Conservation (phyloP, 495 filamentous ascomycete genomes). For the Durotheca rogersii region DNA sequence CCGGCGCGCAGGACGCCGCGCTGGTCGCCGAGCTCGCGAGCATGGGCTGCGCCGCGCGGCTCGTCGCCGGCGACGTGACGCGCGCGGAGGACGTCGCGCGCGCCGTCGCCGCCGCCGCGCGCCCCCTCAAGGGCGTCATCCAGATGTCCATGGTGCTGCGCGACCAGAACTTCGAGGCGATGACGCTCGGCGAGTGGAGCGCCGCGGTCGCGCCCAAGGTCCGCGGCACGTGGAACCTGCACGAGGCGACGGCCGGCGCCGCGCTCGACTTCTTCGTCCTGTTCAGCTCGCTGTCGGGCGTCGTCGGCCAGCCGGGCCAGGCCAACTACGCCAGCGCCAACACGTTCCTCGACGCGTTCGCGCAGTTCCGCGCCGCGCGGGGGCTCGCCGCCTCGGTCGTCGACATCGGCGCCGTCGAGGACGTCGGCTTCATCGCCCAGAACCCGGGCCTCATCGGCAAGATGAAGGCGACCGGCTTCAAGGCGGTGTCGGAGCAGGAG, state of each 20-base stretch:
- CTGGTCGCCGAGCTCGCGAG: slow-evolving; percentile 44
- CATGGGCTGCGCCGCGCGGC: slow-evolving; percentile 35
- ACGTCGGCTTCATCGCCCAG: slow-evolving; percentile 30
- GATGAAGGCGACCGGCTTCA: slow-evolving; percentile 16
- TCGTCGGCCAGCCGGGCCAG: slow-evolving; percentile 40
- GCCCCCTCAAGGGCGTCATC: slow-evolving; percentile 45
- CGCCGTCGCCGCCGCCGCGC: slow-evolving; percentile 32
- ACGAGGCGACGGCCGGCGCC: slow-evolving; percentile 38
- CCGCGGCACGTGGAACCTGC: slow-evolving; percentile 55
- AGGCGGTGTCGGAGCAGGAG: slow-evolving; percentile 15
- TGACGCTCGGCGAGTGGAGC: slow-evolving; percentile 48
- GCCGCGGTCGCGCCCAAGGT: slow-evolving; percentile 53
- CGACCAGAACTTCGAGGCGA: slow-evolving; percentile 52
- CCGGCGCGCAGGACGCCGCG: slow-evolving; percentile 15
- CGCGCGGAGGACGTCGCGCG: slow-evolving; percentile 33
- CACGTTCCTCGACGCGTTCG: slow-evolving; percentile 45
- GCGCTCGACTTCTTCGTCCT: slow-evolving; percentile 41
- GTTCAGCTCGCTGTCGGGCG: slow-evolving; percentile 35
- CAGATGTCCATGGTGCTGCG: slow-evolving; percentile 55
- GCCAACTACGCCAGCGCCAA: slow-evolving; percentile 44
- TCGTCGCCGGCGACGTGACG: slow-evolving; percentile 42
- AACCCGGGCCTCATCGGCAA: slow-evolving; percentile 12
- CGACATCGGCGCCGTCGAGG: slow-evolving; percentile 42
- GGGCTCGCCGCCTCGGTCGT: slow-evolving; percentile 38
- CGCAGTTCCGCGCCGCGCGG: slow-evolving; percentile 33